phyloP scores from a whole-genome alignment of 257 asterid species.

The Echites panduratus region DNA sequence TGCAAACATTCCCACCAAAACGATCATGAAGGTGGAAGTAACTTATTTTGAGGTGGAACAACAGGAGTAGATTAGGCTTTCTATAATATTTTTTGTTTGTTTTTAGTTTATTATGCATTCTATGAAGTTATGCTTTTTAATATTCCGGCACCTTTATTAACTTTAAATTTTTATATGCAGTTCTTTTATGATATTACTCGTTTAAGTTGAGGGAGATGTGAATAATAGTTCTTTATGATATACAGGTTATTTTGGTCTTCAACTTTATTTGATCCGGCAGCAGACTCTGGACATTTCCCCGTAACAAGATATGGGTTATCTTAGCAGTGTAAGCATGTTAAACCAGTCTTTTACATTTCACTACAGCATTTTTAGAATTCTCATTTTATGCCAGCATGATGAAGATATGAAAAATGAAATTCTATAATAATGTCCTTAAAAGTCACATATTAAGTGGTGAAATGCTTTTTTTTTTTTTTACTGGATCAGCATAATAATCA shows the following conservation, averaged over 20 bases:
- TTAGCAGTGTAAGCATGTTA: slow-evolving; percentile 37
- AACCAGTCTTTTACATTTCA: neutral
- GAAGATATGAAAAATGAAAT: neutral
- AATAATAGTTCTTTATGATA: slow-evolving; percentile 14
- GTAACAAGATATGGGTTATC: slow-evolving; percentile 40
- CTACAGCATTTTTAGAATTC: neutral
- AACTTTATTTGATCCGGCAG: slow-evolving; percentile 18
- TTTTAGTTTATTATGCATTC: too few relatives aligned
- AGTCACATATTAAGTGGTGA: neutral
- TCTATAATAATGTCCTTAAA: neutral
- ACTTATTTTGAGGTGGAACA: too few relatives aligned
- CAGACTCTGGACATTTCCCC: slow-evolving; percentile 19
- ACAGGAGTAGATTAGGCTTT: too few relatives aligned
- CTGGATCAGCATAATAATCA: slow-evolving; percentile 4
- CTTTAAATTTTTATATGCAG: neutral
- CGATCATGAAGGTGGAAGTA: neutral
- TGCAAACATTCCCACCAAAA: neutral
- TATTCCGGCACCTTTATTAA: neutral
- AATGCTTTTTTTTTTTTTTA: neutral
- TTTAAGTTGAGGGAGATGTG: slow-evolving; percentile 3
- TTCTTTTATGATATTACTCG: neutral
- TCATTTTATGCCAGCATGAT: neutral
- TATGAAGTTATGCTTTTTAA: too few relatives aligned
- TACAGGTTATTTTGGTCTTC: slow-evolving; percentile 30
- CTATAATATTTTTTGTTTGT: too few relatives aligned